A percentile compares a stretch with the other conserved stretches of the same genome.
These are phyloP conservation scores for Coniochaeta sp. DNA, from an alignment of 2,329 filamentous ascomycete species.

Conservation along the genomic window DNA sequence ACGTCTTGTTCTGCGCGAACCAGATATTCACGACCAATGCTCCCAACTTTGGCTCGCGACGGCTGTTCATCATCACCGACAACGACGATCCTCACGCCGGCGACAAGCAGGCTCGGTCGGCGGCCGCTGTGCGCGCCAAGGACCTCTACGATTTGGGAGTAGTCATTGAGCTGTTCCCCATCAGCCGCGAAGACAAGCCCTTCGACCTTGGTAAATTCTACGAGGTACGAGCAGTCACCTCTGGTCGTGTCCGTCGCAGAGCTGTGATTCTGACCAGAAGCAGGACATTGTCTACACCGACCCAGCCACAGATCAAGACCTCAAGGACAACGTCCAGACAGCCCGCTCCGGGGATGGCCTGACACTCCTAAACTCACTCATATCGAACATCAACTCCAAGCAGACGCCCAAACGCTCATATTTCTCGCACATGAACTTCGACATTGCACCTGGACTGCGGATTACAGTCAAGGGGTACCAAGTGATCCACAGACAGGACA, in stretches of 20 bases:
- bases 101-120: slow-evolving; percentile 65
- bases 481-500: slow-evolving; percentile 74
- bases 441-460: slow-evolving; percentile 74
- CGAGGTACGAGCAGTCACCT: slow-evolving; percentile 58
- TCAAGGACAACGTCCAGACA: slow-evolving; percentile 49
- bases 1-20: slow-evolving; percentile 89
- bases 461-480: slow-evolving; percentile 95
- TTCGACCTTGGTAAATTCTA: slow-evolving; percentile 89
- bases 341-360: slow-evolving; percentile 69
- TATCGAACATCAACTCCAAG: slow-evolving; percentile 86
- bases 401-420: slow-evolving; percentile 77
- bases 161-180: slow-evolving; percentile 86
- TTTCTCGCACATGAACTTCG: slow-evolving; percentile 81
- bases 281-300: slow-evolving; percentile 88
- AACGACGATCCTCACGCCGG: slow-evolving; percentile 76
- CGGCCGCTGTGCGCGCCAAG: slow-evolving; percentile 80
- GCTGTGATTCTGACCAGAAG: slow-evolving; percentile 1
- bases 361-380: slow-evolving; percentile 67
- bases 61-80: slow-evolving; percentile 94
- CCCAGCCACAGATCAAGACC: slow-evolving; percentile 61
- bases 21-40: slow-evolving; percentile 94
- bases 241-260: not conserved
- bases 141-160: slow-evolving; percentile 93
- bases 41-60: slow-evolving; percentile 84
- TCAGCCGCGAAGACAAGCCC: slow-evolving; percentile 59